Conservation (phyloP, 495 filamentous ascomycete genomes). For the Annulohypoxylon nitens region DNA sequence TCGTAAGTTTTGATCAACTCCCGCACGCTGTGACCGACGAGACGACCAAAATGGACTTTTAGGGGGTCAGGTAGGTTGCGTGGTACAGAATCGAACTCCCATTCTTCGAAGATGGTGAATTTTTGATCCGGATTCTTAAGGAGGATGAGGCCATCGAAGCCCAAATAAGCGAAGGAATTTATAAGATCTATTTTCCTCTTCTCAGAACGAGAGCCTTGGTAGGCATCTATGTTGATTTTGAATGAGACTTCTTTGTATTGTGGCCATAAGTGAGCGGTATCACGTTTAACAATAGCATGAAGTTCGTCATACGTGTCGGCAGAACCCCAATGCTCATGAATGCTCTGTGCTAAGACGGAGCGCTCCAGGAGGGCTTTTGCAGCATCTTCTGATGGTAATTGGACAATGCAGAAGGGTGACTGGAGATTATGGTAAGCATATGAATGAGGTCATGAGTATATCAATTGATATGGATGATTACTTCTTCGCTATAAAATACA, state of each 20-base stretch:
- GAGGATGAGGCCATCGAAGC: conserved; percentile 79
- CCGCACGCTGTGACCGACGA: conserved; percentile 71
- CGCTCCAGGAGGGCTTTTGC: conserved; percentile 77
- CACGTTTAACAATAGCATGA: conserved; percentile 70
- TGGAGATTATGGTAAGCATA: conserved; percentile 32
- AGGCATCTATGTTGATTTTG: conserved; percentile 84
- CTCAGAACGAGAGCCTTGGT: conserved; percentile 73
- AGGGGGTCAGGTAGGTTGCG: conserved; percentile 65
- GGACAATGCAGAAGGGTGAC: conserved; percentile 90
- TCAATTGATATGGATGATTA: conserved; percentile 54
- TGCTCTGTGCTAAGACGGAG: conserved; percentile 81
- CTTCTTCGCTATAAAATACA: conserved; percentile 76
- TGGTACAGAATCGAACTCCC: conserved; percentile 64
- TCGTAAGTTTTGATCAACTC: conserved; percentile 80
- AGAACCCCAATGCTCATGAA: conserved; percentile 90
- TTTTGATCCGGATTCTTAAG: conserved; percentile 78
- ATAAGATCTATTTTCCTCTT: conserved; percentile 76
- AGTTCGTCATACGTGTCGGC: conserved; percentile 75
- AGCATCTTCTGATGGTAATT: conserved; percentile 71
- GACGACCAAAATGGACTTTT: conserved; percentile 77
- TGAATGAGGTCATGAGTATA: not conserved
- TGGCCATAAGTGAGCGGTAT: conserved; percentile 73
- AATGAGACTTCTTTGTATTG: conserved; percentile 74
- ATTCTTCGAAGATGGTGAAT: conserved; percentile 86
- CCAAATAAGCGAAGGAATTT: conserved; percentile 82